A percentile compares a stretch with the other conserved stretches of the same genome.
Evolutionary conservation across 1,139 yeast genomes (phyloP).

Genomic region (Starmera stellimalicola): DNA sequence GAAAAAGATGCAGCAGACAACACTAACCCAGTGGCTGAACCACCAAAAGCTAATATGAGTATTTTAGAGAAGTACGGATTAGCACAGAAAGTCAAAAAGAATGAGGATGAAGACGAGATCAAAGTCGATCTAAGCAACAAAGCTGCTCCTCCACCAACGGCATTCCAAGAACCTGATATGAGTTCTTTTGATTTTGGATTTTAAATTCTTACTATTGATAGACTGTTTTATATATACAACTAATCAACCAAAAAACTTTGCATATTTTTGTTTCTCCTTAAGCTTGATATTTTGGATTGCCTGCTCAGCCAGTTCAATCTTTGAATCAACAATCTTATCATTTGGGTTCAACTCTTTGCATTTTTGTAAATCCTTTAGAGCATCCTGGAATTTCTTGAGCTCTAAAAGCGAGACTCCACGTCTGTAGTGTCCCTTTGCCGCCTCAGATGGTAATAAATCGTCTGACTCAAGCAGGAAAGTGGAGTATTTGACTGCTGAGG

Average conservation of each 20-base stretch:
- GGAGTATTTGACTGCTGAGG: conserved; percentile 41
- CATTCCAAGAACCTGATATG: conserved; percentile 74
- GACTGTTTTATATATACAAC: not conserved
- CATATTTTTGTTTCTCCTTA: conserved; percentile 42
- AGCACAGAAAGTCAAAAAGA: conserved; percentile 12
- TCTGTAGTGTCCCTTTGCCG: conserved; percentile 56
- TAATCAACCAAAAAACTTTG: conserved; percentile 40
- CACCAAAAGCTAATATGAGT: conserved; percentile 5
- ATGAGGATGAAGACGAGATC: conserved; percentile 7
- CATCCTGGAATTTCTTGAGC: conserved; percentile 38
- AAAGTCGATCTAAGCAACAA: conserved; percentile 8
- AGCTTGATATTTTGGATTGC: conserved; percentile 33
- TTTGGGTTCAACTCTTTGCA: conserved; percentile 38
- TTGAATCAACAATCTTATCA: conserved; percentile 41
- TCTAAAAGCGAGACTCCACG: conserved; percentile 41
- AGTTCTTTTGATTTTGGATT: conserved; percentile 60
- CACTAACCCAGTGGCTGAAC: conserved; percentile 3
- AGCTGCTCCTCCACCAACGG: conserved; percentile 39
- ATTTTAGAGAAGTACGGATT: conserved; percentile 16
- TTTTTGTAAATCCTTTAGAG: conserved; percentile 33
- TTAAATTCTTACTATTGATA: conserved; percentile 2
- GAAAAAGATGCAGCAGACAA: conserved; percentile 1
- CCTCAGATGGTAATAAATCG: conserved; percentile 29
- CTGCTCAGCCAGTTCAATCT: conserved; percentile 31
- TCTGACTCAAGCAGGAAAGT: conserved; percentile 46